Conservation (phyloP, 805 yeast genomes). For the Myxozyma neglecta region DNA sequence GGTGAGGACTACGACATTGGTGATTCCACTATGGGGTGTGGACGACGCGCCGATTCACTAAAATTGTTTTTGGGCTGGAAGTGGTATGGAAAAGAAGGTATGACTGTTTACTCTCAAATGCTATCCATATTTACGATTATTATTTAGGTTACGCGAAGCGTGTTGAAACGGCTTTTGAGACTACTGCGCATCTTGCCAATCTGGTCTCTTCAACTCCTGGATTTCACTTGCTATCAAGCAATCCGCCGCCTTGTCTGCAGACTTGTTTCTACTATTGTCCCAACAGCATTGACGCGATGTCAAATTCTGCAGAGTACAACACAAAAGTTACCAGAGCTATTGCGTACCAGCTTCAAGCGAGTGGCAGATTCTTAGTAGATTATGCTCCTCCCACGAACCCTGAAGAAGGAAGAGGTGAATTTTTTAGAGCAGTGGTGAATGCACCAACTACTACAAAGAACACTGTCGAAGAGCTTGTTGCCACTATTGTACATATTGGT, state of each 20-base stretch:
- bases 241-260: constrained; percentile 75
- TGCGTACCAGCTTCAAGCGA: constrained; percentile 57
- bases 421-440: constrained; percentile 80
- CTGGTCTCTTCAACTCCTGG: constrained; percentile 44
- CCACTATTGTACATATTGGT: constrained; percentile 45
- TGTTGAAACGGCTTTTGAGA: constrained; percentile 69
- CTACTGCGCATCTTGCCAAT: constrained; percentile 61
- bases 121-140: background rate
- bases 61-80: constrained; percentile 79
- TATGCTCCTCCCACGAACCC: constrained; percentile 58
- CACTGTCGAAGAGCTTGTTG: constrained; percentile 50
- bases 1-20: constrained; percentile 67
- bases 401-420: constrained; percentile 57
- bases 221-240: constrained; percentile 56
- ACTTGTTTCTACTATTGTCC: constrained; percentile 78
- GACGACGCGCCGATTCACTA: constrained; percentile 78
- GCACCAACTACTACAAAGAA: constrained; percentile 57
- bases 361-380: constrained; percentile 72
- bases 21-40: constrained; percentile 91
- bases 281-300: constrained; percentile 38
- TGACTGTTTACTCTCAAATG: background rate
- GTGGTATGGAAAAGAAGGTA: constrained; percentile 58
- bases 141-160: constrained; percentile 61
- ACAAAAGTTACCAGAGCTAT: constrained; percentile 62
- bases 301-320: constrained; percentile 39